Evolutionary conservation across 805 yeast species (phyloP), one percentile per base, ranked within the genome.

Genomic region (Dipodascus geniculatus): DNA sequence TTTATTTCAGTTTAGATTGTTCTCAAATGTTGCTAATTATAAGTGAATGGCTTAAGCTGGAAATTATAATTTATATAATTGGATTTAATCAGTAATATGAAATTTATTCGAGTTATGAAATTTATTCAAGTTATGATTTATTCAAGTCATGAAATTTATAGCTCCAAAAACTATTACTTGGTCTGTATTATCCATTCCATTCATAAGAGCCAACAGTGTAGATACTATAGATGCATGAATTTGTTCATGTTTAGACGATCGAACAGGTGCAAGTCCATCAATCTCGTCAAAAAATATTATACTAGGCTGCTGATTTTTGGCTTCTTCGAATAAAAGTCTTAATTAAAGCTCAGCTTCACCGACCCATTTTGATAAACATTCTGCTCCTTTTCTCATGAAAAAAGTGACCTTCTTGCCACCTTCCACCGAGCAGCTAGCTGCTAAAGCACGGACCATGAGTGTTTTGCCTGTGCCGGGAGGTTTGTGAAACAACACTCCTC

Each of bases 401-500:
- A 93, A 93, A 0, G 99, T 89, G 55, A 93, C 89, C 60, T 93
- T 91, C 56, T 84, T 75, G 14, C 83, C 82, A 6, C 44, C 44
- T 17, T 86, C 82, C 0, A 95, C 80, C 0, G 96, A 86, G 61
- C 96, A 89, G 59, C 95, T 86, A 0, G 98, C 93, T 1, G 99
- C 99, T 51, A 93, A 72, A 0, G 99, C 99, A 56, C 99, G 73
- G 0, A 99, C 99, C 96, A 93, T 88, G 52, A 93, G 76, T 0
- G 99, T 93, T 66, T 93, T 93, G 76, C 99, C 99, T 0, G 99
- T 93, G 58, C 99, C 99, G 2, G 99, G 99, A 2, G 99, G 99
- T 49, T 99, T 99, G 68, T 93, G 99, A 70, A 93, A 93, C 53
- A 93, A 69, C 0, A 93, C 99, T 57, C 99, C 99, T 59, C 99